These are phyloP conservation scores for Cladosporium colombiae DNA, from an alignment of 2,329 filamentous ascomycete species.

Conservation along the genomic window DNA sequence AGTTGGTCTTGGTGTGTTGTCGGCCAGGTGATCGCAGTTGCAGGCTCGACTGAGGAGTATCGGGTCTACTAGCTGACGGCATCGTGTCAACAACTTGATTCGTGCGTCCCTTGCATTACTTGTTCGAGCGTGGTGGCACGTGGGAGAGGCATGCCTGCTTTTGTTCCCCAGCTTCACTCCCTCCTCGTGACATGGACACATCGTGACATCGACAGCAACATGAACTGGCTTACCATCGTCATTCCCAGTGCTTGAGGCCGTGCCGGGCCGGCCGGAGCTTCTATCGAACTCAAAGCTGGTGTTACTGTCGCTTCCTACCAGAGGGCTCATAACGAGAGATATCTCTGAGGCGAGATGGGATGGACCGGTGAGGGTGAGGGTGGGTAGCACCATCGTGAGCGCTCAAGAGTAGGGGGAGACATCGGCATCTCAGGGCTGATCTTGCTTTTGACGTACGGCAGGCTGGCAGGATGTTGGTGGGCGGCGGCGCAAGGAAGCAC, in stretches of 20 bases:
- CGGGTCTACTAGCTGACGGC: slow-evolving; percentile 15
- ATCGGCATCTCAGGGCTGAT: slow-evolving; percentile 8
- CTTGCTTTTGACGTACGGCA: background rate
- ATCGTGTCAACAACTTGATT: slow-evolving; percentile 7
- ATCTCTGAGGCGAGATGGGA: slow-evolving; percentile 22
- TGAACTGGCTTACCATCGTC: slow-evolving; percentile 10
- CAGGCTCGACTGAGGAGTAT: slow-evolving; percentile 21
- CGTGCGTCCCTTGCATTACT: slow-evolving; percentile 11
- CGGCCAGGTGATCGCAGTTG: slow-evolving; percentile 24
- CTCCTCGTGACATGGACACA: background rate
- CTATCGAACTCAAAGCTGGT: slow-evolving; percentile 19
- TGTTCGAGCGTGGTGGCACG: slow-evolving; percentile 3
- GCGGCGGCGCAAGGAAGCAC: background rate
- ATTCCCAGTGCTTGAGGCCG: slow-evolving; percentile 17
- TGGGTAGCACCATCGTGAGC: slow-evolving; percentile 35
- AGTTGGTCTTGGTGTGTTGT: slow-evolving; percentile 29
- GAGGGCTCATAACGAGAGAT: slow-evolving; percentile 23
- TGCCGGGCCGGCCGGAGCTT: slow-evolving; percentile 16
- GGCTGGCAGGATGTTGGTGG: background rate
- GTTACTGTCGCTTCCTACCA: slow-evolving; percentile 1
- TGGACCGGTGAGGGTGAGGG: slow-evolving; percentile 42
- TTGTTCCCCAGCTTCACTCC: background rate
- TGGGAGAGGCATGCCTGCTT: slow-evolving; percentile 3
- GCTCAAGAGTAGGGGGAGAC: background rate
- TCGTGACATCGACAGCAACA: background rate